Conservation (phyloP, 441 rosid species). For the Populus hybrid region DNA sequence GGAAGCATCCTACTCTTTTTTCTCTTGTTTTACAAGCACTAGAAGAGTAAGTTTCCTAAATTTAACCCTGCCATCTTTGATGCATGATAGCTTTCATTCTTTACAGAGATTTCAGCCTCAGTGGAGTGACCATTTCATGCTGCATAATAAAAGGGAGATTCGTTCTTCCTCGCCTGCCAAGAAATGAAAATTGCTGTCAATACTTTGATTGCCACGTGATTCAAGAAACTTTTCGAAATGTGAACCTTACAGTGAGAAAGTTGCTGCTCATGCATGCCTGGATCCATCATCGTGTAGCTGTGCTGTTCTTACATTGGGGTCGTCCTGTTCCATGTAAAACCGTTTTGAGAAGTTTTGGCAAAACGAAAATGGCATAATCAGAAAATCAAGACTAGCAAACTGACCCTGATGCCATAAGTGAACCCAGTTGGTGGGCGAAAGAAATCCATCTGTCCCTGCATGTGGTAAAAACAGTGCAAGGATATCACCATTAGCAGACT, state of each 20-base stretch:
- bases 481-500: constrained; percentile 6
- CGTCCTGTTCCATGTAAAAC: constrained; percentile 46
- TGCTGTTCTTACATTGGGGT: constrained; percentile 69
- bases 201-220: not conserved
- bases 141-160: not conserved
- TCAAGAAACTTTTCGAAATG: not conserved
- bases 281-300: constrained; percentile 75
- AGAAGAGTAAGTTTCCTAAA: not conserved
- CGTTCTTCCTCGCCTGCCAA: constrained; percentile 14
- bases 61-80: constrained; percentile 13
- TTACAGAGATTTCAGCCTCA: constrained; percentile 17
- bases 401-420: constrained; percentile 68
- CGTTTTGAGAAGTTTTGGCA: constrained; percentile 2
- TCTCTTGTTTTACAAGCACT: constrained; percentile 30
- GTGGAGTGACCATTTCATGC: constrained; percentile 5
- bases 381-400: constrained; percentile 15
- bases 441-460: constrained; percentile 77
- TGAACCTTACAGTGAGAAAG: not conserved
- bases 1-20: constrained; percentile 18
- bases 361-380: not conserved
- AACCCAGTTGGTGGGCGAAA: constrained; percentile 56
- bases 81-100: constrained; percentile 21
- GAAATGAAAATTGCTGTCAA: not conserved
- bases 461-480: constrained; percentile 1
- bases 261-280: constrained; percentile 48